These are phyloP conservation scores for Monilinia polystroma DNA, from an alignment of 2,329 filamentous ascomycete species.

Conservation along the genomic window DNA sequence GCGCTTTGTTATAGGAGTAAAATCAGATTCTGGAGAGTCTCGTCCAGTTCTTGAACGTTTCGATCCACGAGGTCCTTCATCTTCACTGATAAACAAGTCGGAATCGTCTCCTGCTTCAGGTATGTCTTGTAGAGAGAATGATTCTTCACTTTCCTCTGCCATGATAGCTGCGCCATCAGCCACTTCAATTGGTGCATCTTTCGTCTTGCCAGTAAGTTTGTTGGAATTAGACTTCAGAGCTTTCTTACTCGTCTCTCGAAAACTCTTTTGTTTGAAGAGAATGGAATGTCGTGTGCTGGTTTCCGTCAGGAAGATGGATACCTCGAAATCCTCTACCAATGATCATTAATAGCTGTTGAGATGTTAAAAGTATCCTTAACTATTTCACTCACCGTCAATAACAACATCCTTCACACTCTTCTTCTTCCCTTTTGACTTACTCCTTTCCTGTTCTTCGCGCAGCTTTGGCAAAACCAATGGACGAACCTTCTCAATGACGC, in stretches of 20 bases:
- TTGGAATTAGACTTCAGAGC: constrained; percentile 54
- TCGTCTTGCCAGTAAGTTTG: constrained; percentile 57
- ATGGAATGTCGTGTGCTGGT: constrained; percentile 81
- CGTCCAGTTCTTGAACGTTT: constrained; percentile 39
- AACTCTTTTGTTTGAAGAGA: constrained; percentile 80
- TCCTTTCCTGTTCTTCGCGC: constrained; percentile 79
- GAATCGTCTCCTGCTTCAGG: constrained; percentile 30
- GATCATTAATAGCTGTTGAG: constrained; percentile 26
- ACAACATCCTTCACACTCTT: constrained; percentile 83
- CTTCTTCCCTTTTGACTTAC: constrained; percentile 52
- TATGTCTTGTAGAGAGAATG: constrained; percentile 32
- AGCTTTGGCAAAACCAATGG: constrained; percentile 88
- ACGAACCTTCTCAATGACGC: constrained; percentile 80
- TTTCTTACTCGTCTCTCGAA: constrained; percentile 56
- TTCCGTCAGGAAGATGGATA: constrained; percentile 90
- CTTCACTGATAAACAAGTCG: constrained; percentile 42
- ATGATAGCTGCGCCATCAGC: constrained; percentile 37
- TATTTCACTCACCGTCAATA: constrained; percentile 58
- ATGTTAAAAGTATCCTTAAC: neutral
- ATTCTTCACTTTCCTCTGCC: constrained; percentile 35
- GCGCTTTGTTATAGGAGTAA: constrained; percentile 46
- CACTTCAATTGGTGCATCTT: constrained; percentile 48
- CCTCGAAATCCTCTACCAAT: constrained; percentile 82
- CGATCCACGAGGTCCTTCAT: constrained; percentile 34
- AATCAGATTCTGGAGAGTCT: constrained; percentile 26